Conservation (phyloP, 1,284 basidiomycete genomes). For the Anthracocystis walkeri region DNA sequence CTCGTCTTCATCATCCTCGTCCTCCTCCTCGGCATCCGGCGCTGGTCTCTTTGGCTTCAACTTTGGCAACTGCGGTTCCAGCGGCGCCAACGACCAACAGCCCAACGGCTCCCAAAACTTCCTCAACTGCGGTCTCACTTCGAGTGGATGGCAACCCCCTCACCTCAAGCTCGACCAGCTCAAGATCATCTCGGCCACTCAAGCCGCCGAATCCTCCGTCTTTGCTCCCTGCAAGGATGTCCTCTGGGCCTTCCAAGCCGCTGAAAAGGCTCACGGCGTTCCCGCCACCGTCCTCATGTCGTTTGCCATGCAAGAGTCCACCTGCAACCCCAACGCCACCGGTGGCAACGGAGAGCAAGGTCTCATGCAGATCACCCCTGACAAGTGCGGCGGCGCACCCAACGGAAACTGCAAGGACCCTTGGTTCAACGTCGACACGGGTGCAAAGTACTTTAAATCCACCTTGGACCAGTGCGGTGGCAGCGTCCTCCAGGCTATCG, state of each 20-base stretch:
- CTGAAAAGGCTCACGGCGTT: slow-evolving; percentile 36
- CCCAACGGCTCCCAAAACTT: slow-evolving; percentile 59
- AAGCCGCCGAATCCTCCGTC: slow-evolving; percentile 42
- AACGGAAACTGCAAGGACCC: slow-evolving; percentile 53
- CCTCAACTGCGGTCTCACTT: slow-evolving; percentile 60
- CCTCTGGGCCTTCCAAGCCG: slow-evolving; percentile 52
- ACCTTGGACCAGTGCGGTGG: slow-evolving; percentile 42
- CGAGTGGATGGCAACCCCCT: slow-evolving; percentile 55
- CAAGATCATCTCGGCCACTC: slow-evolving; percentile 39
- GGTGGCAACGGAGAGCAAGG: slow-evolving; percentile 61
- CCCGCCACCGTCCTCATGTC: slow-evolving; percentile 59
- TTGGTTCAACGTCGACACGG: slow-evolving; percentile 51
- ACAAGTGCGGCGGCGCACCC: slow-evolving; percentile 59
- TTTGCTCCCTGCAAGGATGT: slow-evolving; percentile 53
- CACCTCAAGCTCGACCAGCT: slow-evolving; percentile 47
- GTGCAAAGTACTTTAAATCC: slow-evolving; percentile 59
- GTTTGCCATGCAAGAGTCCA: slow-evolving; percentile 62
- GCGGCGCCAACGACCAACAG: slow-evolving; percentile 34
- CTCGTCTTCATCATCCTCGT: slow-evolving; percentile 11
- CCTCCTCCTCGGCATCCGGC: slow-evolving; percentile 24
- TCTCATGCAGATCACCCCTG: slow-evolving; percentile 63
- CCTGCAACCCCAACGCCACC: slow-evolving; percentile 53
- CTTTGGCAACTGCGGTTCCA: slow-evolving; percentile 30
- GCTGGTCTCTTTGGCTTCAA: slow-evolving; percentile 44
- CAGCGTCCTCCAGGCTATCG: slow-evolving; percentile 47